A percentile compares a stretch with the other conserved stretches of the same genome.
Evolutionary conservation across 2,329 filamentous ascomycete genomes (phyloP).

Genomic region (Thielaviopsis musarum): DNA sequence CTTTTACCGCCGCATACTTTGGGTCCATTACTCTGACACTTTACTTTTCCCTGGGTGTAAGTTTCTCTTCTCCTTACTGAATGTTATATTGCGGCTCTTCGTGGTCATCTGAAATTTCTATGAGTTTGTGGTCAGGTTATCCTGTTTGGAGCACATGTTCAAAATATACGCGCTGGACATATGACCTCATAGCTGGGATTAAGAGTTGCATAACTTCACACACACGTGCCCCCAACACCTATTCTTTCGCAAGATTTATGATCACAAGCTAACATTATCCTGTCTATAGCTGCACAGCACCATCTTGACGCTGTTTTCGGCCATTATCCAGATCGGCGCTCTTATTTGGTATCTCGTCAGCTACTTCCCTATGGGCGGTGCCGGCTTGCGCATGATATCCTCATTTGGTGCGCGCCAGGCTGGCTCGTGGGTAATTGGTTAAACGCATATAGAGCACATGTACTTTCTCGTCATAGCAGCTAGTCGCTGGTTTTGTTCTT

Average conservation of each 20-base stretch:
- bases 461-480: not conserved
- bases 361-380: constrained; percentile 95
- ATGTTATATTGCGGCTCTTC: not conserved
- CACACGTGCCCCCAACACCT: not conserved
- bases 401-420: constrained; percentile 73
- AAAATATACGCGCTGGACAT: not conserved
- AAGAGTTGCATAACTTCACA: not conserved
- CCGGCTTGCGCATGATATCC: constrained; percentile 70
- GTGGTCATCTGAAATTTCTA: not conserved
- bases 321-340: constrained; percentile 67
- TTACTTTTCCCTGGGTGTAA: constrained; percentile 82
- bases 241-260: not conserved
- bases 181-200: not conserved
- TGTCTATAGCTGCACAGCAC: constrained; percentile 57
- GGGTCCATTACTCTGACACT: constrained; percentile 79
- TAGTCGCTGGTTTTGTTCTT: not conserved
- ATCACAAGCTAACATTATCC: constrained; percentile 14
- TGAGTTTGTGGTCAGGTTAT: not conserved
- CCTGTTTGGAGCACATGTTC: not conserved
- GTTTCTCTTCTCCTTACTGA: constrained; percentile 23
- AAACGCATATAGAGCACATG: constrained; percentile 7
- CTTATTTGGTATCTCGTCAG: constrained; percentile 88
- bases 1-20: constrained; percentile 90
- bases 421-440: constrained; percentile 75
- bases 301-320: constrained; percentile 68